A percentile compares a stretch with the other conserved stretches of the same genome.
Conservation (phyloP, 1,284 basidiomycete genomes). For the Ustilago tritici region DNA sequence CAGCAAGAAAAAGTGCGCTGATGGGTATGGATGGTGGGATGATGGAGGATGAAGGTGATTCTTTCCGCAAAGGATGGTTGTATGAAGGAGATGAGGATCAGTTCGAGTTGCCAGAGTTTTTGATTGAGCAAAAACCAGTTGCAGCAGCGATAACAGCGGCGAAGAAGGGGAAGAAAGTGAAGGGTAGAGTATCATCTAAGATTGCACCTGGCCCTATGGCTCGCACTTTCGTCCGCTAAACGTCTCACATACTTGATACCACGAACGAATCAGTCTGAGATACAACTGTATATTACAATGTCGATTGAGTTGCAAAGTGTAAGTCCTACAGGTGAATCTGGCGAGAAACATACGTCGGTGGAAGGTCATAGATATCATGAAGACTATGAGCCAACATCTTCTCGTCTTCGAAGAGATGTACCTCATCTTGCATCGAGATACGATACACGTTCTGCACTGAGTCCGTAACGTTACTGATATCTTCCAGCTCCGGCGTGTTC, state of each 20-base stretch:
- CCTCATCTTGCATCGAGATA: conserved; percentile 16
- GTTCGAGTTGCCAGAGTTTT: conserved; percentile 33
- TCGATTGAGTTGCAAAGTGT: neutral
- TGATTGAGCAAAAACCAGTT: conserved; percentile 27
- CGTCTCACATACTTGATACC: conserved; percentile 12
- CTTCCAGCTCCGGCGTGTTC: conserved; percentile 45
- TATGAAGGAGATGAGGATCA: conserved; percentile 27
- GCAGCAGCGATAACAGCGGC: neutral
- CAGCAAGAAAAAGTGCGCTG: neutral
- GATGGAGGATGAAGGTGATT: conserved; percentile 39
- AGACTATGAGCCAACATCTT: conserved; percentile 11
- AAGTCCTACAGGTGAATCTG: conserved; percentile 25
- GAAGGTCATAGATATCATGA: conserved; percentile 52
- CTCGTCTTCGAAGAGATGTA: conserved; percentile 27
- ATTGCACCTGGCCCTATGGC: conserved; percentile 46
- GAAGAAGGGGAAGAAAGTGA: conserved; percentile 20
- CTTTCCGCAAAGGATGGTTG: conserved; percentile 32
- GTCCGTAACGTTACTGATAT: conserved; percentile 41
- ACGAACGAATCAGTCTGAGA: neutral
- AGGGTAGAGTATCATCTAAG: conserved; percentile 24
- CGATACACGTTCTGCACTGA: conserved; percentile 27
- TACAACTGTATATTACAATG: neutral
- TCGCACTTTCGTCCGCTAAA: conserved; percentile 35
- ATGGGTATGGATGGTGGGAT: neutral
- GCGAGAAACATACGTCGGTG: conserved; percentile 50